Evolutionary conservation across 352 stramenopile species (phyloP).

Genomic region (Pythium rishiriense): DNA sequence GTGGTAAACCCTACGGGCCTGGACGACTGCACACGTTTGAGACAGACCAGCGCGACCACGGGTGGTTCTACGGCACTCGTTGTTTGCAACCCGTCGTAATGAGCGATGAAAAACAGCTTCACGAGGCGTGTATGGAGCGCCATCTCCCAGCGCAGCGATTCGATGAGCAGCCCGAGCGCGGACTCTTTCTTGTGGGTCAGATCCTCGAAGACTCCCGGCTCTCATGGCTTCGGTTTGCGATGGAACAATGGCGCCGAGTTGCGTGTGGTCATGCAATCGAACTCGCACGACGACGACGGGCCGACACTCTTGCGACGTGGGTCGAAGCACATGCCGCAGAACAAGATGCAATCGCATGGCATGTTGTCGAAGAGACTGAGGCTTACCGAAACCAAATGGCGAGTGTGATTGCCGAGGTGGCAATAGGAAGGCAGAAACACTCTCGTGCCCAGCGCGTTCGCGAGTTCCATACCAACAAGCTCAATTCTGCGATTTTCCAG

Average conservation of each 20-base stretch:
- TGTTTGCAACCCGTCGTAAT: slow-evolving; percentile 30
- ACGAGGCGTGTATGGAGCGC: not conserved
- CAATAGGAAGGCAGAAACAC: slow-evolving; percentile 15
- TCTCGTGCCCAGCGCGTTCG: slow-evolving; percentile 18
- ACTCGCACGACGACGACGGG: slow-evolving; percentile 13
- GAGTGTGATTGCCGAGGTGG: slow-evolving; percentile 19
- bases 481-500: slow-evolving; percentile 23
- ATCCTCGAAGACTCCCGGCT: slow-evolving; percentile 32
- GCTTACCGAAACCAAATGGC: slow-evolving; percentile 18
- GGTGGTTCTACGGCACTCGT: slow-evolving; percentile 51
- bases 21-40: slow-evolving; percentile 31
- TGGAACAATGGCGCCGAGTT: slow-evolving; percentile 30
- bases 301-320: slow-evolving; percentile 18
- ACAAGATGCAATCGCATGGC: slow-evolving; percentile 32
- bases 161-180: slow-evolving; percentile 32
- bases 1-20: slow-evolving; percentile 38
- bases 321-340: slow-evolving; percentile 28
- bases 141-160: slow-evolving; percentile 17
- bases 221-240: slow-evolving; percentile 8
- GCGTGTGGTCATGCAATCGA: slow-evolving; percentile 27
- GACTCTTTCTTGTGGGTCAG: slow-evolving; percentile 29
- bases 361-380: slow-evolving; percentile 25
- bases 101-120: not conserved
- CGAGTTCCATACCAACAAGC: slow-evolving; percentile 27
- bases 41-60: slow-evolving; percentile 14